Conservation (phyloP, 2,329 filamentous ascomycete species). For the Proliferodiscus dingleyae region DNA sequence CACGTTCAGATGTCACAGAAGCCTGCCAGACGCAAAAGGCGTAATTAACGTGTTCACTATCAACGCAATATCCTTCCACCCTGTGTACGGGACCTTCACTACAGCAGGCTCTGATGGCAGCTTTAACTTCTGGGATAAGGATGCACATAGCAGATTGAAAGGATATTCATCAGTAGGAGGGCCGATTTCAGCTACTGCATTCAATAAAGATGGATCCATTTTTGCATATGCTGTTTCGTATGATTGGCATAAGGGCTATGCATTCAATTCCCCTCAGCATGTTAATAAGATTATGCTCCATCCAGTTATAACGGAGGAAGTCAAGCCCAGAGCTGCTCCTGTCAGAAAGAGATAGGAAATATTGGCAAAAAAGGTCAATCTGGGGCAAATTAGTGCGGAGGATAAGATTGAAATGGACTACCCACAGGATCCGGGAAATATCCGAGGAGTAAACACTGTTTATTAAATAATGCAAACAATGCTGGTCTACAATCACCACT, state of each 20-base stretch:
- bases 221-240: slow-evolving; percentile 88
- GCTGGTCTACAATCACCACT: no score
- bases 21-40: slow-evolving; percentile 62
- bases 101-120: slow-evolving; percentile 91
- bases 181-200: slow-evolving; percentile 82
- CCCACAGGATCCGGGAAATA: no score
- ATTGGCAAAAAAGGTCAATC: neutral
- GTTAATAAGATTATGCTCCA: slow-evolving; percentile 80
- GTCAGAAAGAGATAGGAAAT: neutral
- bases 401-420: no score
- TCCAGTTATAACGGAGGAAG: slow-evolving; percentile 57
- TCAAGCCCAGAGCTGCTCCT: slow-evolving; percentile 38
- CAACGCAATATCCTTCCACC: slow-evolving; percentile 95
- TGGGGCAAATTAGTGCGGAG: no score
- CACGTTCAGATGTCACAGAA: slow-evolving; percentile 96
- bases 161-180: slow-evolving; percentile 78
- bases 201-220: slow-evolving; percentile 76
- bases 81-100: slow-evolving; percentile 87
- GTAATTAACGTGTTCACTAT: slow-evolving; percentile 82
- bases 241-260: slow-evolving; percentile 97
- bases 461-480: no score
- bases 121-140: slow-evolving; percentile 92
- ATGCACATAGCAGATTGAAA: slow-evolving; percentile 80
- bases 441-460: no score
- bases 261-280: slow-evolving; percentile 66